Conservation (phyloP, 805 yeast species). For the Yamadazyma scolyti region DNA sequence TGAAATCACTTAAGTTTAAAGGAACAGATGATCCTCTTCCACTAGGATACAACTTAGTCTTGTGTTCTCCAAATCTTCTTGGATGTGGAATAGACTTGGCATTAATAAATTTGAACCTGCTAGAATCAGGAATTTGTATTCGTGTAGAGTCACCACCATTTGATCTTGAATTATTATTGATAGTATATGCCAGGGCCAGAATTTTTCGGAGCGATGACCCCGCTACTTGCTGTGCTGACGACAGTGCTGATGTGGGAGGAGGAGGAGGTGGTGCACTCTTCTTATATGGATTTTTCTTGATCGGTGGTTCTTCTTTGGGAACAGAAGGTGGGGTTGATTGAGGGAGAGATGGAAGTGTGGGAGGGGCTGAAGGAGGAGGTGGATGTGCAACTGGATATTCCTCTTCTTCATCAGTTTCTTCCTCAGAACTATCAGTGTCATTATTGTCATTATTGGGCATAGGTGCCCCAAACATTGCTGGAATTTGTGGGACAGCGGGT, state of each 20-base stretch:
- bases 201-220: slow-evolving; percentile 56
- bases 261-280: slow-evolving; percentile 35
- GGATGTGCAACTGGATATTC: slow-evolving; percentile 27
- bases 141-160: slow-evolving; percentile 12
- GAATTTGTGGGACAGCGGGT: no score
- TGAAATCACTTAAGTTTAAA: slow-evolving; percentile 47
- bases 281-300: slow-evolving; percentile 13
- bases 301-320: no score
- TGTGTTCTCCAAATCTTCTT: slow-evolving; percentile 64
- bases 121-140: slow-evolving; percentile 58
- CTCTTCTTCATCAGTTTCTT: slow-evolving; percentile 11
- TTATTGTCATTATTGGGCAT: slow-evolving; percentile 5
- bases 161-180: slow-evolving; percentile 26
- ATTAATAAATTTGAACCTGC: slow-evolving; percentile 65
- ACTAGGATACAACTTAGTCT: slow-evolving; percentile 78
- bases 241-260: slow-evolving; percentile 15
- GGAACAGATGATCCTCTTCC: slow-evolving; percentile 95
- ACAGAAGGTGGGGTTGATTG: slow-evolving; percentile 14
- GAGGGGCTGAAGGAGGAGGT: slow-evolving; percentile 19
- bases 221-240: slow-evolving; percentile 38
- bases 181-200: slow-evolving; percentile 64
- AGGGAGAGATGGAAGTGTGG: slow-evolving; percentile 14
- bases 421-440: slow-evolving; percentile 6
- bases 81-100: slow-evolving; percentile 78
- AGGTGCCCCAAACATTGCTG: slow-evolving; percentile 16